Base-by-base conservation (phyloP, 768 basidiomycete genomes). In the Holtermannia corniformis region DNA sequence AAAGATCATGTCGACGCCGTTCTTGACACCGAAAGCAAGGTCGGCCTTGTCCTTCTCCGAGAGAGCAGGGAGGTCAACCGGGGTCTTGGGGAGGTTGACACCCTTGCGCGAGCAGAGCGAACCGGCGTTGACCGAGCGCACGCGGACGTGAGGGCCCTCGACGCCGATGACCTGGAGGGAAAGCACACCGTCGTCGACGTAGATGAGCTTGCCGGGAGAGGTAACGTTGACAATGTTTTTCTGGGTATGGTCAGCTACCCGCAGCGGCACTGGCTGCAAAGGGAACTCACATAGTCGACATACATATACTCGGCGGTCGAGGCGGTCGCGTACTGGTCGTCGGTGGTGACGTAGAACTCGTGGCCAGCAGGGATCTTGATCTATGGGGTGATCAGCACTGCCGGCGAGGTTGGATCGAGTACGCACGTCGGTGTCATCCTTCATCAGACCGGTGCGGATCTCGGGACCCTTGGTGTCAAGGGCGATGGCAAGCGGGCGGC, bases 391-490 rank as follows among this genome's bases (percentile, higher is more conserved):
- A 20, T 50, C 19, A 20, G 40, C 41, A 32, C 23, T 37, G n/a
- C 44, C 19, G 10, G 28, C 19, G 19, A 50, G 46, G 37, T 32
- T 3, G 2, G 5, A 14, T 14, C 37, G 23, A 40, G 60, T 41
- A 78, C 87, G 60, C 72, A 95, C 90, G 68, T 99, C 95, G 59
- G 78, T 78, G 72, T 81, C 80, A 67, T 89, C 81, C 74, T 77
- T 83, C 77, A 93, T 97, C 71, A 90, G 67, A 52, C 95, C 95
- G 42, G 95, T 97, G 58, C 95, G 85, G 76, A 99, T 99, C 77
- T 97, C 95, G 37, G 95, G 95, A 52, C 95, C 95, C 88, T 99
- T 99, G 56, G 95, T 99, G 75, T 99, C 95, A 51, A 99, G 78
- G 64, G 95, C 95, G 66, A 99, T 97, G 43, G 95, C 95, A 47